Evolutionary conservation across 352 stramenopile species (phyloP), one percentile per base, ranked within the genome.

Genomic region (Phytophthora kernoviae): DNA sequence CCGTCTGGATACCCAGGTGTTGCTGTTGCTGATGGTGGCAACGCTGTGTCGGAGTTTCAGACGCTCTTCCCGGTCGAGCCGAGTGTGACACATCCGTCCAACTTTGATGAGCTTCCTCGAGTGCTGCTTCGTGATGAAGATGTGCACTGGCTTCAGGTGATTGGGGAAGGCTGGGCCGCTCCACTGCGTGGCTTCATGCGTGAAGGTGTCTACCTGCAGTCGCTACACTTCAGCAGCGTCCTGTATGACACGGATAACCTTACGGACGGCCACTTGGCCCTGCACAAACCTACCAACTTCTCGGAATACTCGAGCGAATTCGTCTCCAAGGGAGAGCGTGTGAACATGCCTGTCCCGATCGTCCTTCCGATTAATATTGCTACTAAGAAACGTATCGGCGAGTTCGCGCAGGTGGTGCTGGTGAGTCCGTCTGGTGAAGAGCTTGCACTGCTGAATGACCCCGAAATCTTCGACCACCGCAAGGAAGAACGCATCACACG

Each of bases 401-500:
- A 80, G 17, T 77, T 59, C 40, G 73, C 65, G 27, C 81, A 92
- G 27, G 94, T 99, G 18, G 94, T 98, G 20, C 80, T 99, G 12
- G 93, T 98, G 2, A 97, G 84, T 21, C 91, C 97, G 57, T 95
- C 98, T 30, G 97, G 97, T 20, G 71, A 97, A 20, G 96, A 96
- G 22, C 82, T 99, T 1, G 97, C 95, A 11, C 82, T 99, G 53
- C 73, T 99, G 17, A 81, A 84, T 12, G 77, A 98, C 72, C 95
- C 96, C 1, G 97, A 99, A 73, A 92, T 99, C 32, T 99, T 94
- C 62, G 77, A 85, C 32, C 98, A 99, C 71, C 92, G 96, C 45
- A 99, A 99, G 79, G 96, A 99, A 79, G 97, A 99, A 75, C 98
- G 98, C 45, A 97, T 98, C 32, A 95, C 96, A n/a, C 88, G 96